phyloP scores from a whole-genome alignment of 2,329 filamentous ascomycete genomes.

The Juglanconis sp. region DNA sequence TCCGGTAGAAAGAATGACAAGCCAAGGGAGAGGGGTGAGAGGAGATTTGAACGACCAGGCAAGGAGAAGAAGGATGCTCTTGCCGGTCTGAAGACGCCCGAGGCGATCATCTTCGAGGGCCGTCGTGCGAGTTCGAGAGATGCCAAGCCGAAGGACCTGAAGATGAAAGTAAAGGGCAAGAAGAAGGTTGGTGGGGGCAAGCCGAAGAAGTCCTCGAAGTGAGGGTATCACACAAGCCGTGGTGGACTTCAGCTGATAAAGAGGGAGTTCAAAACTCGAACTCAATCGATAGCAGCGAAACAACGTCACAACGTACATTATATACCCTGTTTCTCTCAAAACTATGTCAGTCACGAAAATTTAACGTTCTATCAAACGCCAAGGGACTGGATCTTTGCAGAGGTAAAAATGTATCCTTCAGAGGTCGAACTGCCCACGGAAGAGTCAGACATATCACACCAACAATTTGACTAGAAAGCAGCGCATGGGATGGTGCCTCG shows the following conservation, averaged over 20 bases:
- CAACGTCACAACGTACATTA: neutral
- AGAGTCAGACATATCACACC: too few species aligned
- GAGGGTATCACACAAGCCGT: neutral
- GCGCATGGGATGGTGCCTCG: too few species aligned
- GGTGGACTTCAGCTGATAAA: neutral
- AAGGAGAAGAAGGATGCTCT: conserved; percentile 24
- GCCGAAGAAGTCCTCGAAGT: conserved; percentile 27
- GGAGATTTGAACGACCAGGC: neutral
- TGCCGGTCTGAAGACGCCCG: conserved; percentile 55
- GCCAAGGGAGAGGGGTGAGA: conserved; percentile 1
- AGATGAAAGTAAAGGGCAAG: conserved; percentile 53
- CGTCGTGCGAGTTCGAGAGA: conserved; percentile 67
- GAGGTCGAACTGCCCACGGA: too few species aligned
- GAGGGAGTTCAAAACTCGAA: neutral
- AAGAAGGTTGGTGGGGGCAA: conserved; percentile 38
- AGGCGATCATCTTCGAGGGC: conserved; percentile 78
- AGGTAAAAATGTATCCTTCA: neutral
- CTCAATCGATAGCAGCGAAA: neutral
- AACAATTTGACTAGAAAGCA: too few species aligned
- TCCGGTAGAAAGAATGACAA: conserved; percentile 4
- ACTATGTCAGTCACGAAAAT: too few species aligned
- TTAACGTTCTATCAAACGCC: too few species aligned
- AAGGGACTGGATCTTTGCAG: neutral
- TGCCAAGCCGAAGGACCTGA: conserved; percentile 60
- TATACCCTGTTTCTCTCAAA: neutral